phyloP scores from a whole-genome alignment of 352 stramenopile genomes.

The Phytopythium sindhum region DNA sequence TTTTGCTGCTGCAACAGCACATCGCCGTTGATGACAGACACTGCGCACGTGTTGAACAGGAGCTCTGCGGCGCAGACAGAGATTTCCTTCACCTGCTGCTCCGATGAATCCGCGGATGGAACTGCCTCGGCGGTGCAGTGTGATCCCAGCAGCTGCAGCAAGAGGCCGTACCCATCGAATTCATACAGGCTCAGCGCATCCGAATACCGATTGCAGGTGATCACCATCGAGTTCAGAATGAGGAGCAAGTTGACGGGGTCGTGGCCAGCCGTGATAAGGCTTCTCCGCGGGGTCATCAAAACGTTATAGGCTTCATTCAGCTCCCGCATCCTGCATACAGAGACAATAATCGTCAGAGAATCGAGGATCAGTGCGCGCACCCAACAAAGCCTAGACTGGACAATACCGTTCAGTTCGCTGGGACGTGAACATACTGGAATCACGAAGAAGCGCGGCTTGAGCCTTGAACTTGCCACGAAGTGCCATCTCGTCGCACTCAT shows the following conservation, averaged over 20 bases:
- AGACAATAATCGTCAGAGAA: conserved; percentile 6
- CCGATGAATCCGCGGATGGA: conserved; percentile 36
- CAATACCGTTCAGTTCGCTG: conserved; percentile 45
- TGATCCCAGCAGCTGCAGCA: conserved; percentile 50
- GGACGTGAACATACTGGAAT: conserved; percentile 17
- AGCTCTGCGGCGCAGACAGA: conserved; percentile 61
- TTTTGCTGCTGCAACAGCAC: conserved; percentile 46
- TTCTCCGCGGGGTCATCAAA: conserved; percentile 61
- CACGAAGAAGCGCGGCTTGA: conserved; percentile 33
- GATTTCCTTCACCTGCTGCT: conserved; percentile 48
- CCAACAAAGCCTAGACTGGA: not conserved
- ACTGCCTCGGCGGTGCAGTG: conserved; percentile 56
- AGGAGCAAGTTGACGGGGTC: conserved; percentile 72
- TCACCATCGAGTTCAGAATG: conserved; percentile 56
- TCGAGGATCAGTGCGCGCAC: not conserved
- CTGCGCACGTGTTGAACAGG: conserved; percentile 61
- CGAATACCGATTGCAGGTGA: conserved; percentile 65
- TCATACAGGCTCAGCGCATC: conserved; percentile 44
- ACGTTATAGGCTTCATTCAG: conserved; percentile 65
- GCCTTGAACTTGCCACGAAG: conserved; percentile 61
- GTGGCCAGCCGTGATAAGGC: conserved; percentile 60
- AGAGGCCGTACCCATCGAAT: conserved; percentile 67
- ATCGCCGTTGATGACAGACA: conserved; percentile 53
- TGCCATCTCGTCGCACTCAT: conserved; percentile 14
- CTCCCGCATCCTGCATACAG: conserved; percentile 24